These are phyloP conservation scores for Cordyceps cicadae DNA, from an alignment of 2,329 filamentous ascomycete species.

Conservation along the genomic window DNA sequence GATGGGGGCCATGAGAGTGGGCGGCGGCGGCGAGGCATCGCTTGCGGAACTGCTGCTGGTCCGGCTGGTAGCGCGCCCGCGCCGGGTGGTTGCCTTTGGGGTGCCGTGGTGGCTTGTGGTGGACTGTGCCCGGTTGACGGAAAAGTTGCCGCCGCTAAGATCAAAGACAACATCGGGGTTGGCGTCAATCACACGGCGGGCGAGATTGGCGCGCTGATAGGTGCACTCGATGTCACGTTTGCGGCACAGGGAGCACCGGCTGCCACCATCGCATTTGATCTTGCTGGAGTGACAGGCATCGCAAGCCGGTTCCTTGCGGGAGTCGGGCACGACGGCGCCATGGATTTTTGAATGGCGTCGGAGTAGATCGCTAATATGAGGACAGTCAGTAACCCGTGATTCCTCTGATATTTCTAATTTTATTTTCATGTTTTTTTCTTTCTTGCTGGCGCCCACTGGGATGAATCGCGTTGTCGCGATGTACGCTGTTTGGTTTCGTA, in stretches of 20 bases:
- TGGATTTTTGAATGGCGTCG: slow-evolving; percentile 31
- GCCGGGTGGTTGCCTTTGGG: neutral
- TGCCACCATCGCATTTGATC: slow-evolving; percentile 35
- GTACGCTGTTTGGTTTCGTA: too few species aligned
- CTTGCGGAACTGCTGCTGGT: neutral
- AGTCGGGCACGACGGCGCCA: slow-evolving; percentile 21
- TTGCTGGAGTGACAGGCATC: slow-evolving; percentile 37
- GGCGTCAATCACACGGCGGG: slow-evolving; percentile 3
- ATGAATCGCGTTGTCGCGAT: neutral
- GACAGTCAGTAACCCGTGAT: neutral
- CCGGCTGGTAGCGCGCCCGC: neutral
- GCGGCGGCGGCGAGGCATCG: neutral
- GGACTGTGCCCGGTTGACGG: neutral
- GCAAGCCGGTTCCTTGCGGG: slow-evolving; percentile 32
- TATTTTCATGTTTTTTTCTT: neutral
- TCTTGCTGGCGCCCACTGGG: too few species aligned
- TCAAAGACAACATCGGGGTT: slow-evolving; percentile 5
- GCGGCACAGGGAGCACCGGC: slow-evolving; percentile 30
- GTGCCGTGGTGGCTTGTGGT: neutral
- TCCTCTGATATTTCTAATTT: neutral
- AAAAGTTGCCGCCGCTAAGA: slow-evolving; percentile 8
- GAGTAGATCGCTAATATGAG: slow-evolving; percentile 25
- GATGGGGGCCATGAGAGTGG: neutral
- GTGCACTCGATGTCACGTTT: slow-evolving; percentile 32
- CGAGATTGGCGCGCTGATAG: slow-evolving; percentile 21